Evolutionary conservation across 2,329 filamentous ascomycete species (phyloP), one percentile per base, ranked within the genome.

Genomic region (Aureobasidium sp.): DNA sequence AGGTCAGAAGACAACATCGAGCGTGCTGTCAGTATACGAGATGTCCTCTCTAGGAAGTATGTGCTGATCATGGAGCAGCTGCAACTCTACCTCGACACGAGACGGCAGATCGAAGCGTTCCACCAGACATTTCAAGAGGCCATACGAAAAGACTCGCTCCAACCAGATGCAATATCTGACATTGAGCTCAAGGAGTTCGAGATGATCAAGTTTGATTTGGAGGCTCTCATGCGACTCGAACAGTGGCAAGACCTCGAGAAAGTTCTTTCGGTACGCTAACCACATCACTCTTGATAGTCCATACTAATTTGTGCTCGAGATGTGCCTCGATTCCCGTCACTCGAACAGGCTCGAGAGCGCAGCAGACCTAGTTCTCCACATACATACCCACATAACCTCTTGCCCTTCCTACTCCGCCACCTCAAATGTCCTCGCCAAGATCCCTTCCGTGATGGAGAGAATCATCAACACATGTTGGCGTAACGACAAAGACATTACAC

Each of bases 191-290:
- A 91, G 68, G 76, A 88, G 39, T 80, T 86, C 6, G 82, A 85
- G 2, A 74, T 96, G 20, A 77, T 90, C 8, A 84, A 88, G 0
- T 89, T 92, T 66, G 88, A 94, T 66, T 89, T 96, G 64, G 91
- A 96, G 75, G 87, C 85, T 2, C 84, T 87, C 0, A 76, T 89
- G 42, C 80, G 79, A 36, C 77, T 94, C 5, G 82, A 85, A 63
- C 79, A 82, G 22, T 94, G 87, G 87, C 82, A 88, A 47, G 80
- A 83, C 41, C 75, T 95, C 1, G 76, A 79, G 5, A 72, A 76
- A 17, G 82, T 91, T 8, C 80, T 94, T 25, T 74, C 80, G 20
- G 75, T 70, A 67, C 71, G 71, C 58, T 51, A 69, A 8, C 56
- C 52, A 68, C 5, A 62, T 64, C 27, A 22, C 41, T 15, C 14